A percentile compares a stretch with the other conserved stretches of the same genome.
Evolutionary conservation across 2,329 filamentous ascomycete species (phyloP).

Genomic region (Alternaria ventricosa): DNA sequence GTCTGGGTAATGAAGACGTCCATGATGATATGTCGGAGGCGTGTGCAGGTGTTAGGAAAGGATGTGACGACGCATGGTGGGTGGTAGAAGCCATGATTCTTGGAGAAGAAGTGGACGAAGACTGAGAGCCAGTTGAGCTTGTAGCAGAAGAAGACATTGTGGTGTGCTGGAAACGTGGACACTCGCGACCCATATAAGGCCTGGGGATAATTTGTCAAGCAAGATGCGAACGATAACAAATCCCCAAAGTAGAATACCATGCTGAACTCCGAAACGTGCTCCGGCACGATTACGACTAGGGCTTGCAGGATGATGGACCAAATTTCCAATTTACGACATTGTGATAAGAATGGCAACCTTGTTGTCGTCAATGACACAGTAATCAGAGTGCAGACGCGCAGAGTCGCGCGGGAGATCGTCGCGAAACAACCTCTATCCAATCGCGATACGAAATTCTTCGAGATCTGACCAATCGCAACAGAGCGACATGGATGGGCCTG

Average conservation of each 20-base stretch:
- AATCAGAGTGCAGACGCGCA: neutral
- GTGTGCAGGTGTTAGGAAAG: slow-evolving; percentile 35
- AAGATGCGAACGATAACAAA: neutral
- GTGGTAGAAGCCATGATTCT: slow-evolving; percentile 23
- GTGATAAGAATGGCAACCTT: neutral
- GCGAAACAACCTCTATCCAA: slow-evolving; percentile 14
- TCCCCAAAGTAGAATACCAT: neutral
- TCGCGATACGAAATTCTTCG: neutral
- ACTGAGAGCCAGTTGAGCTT: slow-evolving; percentile 23
- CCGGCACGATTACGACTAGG: slow-evolving; percentile 1
- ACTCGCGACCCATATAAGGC: slow-evolving; percentile 18
- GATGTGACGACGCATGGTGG: slow-evolving; percentile 27
- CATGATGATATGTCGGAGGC: slow-evolving; percentile 42
- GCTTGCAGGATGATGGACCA: slow-evolving; percentile 7
- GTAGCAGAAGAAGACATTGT: slow-evolving; percentile 22
- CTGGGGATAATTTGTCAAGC: slow-evolving; percentile 26
- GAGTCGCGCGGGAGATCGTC: neutral
- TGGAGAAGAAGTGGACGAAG: slow-evolving; percentile 26
- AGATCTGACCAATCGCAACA: slow-evolving; percentile 1
- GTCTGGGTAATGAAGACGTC: slow-evolving; percentile 37
- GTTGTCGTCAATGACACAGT: neutral
- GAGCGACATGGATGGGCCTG: neutral
- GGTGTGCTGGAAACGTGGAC: neutral
- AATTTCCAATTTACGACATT: slow-evolving; percentile 1
- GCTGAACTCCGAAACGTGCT: slow-evolving; percentile 3